Evolutionary conservation across 805 yeast genomes (phyloP).

Genomic region (Wickerhamiella hasegawae): DNA sequence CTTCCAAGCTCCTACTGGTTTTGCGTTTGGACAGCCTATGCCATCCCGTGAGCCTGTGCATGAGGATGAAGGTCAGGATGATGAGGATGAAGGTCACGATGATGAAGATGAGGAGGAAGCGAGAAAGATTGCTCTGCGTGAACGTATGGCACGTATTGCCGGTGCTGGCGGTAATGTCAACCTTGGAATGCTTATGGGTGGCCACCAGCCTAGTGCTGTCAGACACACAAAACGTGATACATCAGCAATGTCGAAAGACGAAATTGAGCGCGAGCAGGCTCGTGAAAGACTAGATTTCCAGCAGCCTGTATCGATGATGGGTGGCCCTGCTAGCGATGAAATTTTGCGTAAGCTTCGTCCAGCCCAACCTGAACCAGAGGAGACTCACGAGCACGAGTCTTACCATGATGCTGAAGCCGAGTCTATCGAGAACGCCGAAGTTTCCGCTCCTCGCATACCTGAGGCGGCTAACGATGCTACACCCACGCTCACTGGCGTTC

Average conservation of each 20-base stretch:
- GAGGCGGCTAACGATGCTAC: too few relatives aligned
- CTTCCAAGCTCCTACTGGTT: too few relatives aligned
- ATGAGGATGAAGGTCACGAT: neutral
- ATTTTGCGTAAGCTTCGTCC: neutral
- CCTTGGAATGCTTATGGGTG: constrained; percentile 17
- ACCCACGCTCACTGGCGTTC: too few relatives aligned
- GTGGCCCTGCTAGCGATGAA: neutral
- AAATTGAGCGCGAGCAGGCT: constrained; percentile 10
- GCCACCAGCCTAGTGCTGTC: constrained; percentile 5
- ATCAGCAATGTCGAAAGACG: constrained; percentile 9
- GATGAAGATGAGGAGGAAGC: constrained; percentile 34
- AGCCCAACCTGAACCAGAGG: neutral
- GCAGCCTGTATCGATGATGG: constrained; percentile 4
- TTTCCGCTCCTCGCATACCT: constrained; percentile 1
- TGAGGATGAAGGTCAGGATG: neutral
- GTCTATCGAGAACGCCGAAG: constrained; percentile 1
- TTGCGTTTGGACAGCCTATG: too few relatives aligned
- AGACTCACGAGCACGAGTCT: neutral
- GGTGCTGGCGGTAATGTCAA: constrained; percentile 70
- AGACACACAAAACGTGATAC: constrained; percentile 8
- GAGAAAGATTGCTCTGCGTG: constrained; percentile 61
- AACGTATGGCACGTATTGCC: constrained; percentile 90
- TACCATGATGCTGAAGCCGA: neutral
- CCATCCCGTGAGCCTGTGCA: too few relatives aligned
- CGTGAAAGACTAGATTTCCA: constrained; percentile 4